A percentile compares a stretch with the other conserved stretches of the same genome.
Evolutionary conservation across 495 filamentous ascomycete species (phyloP).

Genomic region (Aspergillus asperescens): DNA sequence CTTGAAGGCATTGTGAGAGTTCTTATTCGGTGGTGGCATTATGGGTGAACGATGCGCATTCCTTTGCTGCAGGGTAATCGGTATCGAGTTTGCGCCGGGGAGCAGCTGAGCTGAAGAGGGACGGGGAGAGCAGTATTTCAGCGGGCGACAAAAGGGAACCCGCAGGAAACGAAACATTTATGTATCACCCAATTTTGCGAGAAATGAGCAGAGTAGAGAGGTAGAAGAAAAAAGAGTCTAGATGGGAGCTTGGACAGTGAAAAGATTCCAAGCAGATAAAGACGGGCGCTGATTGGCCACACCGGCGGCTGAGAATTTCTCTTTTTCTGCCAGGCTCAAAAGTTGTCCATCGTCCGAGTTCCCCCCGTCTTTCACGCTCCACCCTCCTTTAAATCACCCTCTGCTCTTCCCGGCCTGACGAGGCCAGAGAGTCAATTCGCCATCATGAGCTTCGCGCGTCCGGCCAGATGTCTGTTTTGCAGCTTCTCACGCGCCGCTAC

Average conservation of each 20-base stretch:
- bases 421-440: conserved; percentile 25
- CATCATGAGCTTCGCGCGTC: conserved; percentile 55
- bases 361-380: conserved; percentile 13
- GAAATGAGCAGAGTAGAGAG: not conserved
- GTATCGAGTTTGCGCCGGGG: not conserved
- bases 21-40: conserved; percentile 28
- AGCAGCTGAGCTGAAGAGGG: not conserved
- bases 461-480: conserved; percentile 55
- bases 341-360: conserved; percentile 13
- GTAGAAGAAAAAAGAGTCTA: conserved; percentile 9
- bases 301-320: conserved; percentile 26
- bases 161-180: conserved; percentile 12
- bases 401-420: conserved; percentile 22
- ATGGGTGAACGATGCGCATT: conserved; percentile 22
- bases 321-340: conserved; percentile 5
- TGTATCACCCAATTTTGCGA: not conserved
- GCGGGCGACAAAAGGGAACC: conserved; percentile 6
- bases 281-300: conserved; percentile 22
- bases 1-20: conserved; percentile 28
- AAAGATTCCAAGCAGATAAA: conserved; percentile 11
- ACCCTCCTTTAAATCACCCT: not conserved
- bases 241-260: not conserved
- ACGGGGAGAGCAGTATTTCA: conserved; percentile 2
- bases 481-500: conserved; percentile 40
- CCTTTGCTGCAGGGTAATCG: conserved; percentile 10